A percentile compares a stretch with the other conserved stretches of the same genome.
These are phyloP conservation scores for Jamesozyma spencerorum DNA, from an alignment of 805 yeast species.

Conservation along the genomic window DNA sequence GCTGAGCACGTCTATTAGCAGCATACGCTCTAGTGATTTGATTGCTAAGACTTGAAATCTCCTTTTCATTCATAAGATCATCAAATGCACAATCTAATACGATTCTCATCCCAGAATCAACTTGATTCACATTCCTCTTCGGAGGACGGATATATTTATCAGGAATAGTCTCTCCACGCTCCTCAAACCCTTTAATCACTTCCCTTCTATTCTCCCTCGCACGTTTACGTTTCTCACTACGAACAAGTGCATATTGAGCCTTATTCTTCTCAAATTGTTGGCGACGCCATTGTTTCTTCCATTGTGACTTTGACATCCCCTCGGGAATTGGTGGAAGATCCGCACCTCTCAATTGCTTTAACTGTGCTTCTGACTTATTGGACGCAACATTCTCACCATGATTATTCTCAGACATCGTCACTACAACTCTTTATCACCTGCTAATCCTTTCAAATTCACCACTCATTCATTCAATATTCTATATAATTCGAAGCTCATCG, in stretches of 20 bases:
- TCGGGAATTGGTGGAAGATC: slow-evolving; percentile 47
- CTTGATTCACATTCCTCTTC: slow-evolving; percentile 36
- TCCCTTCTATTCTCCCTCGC: slow-evolving; percentile 35
- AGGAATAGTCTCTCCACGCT: slow-evolving; percentile 34
- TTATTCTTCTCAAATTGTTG: slow-evolving; percentile 55
- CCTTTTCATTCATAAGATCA: slow-evolving; percentile 73
- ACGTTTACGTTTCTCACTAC: slow-evolving; percentile 47
- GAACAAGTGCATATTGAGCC: slow-evolving; percentile 45
- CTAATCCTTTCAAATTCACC: too few relatives aligned
- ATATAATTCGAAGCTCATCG: neutral
- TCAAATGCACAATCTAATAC: slow-evolving; percentile 89
- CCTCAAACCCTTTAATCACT: slow-evolving; percentile 28
- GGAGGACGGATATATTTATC: slow-evolving; percentile 33
- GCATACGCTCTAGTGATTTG: slow-evolving; percentile 81
- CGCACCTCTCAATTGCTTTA: slow-evolving; percentile 2
- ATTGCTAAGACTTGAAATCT: slow-evolving; percentile 56
- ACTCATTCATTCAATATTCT: too few relatives aligned
- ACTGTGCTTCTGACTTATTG: neutral
- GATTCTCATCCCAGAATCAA: slow-evolving; percentile 41
- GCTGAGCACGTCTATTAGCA: slow-evolving; percentile 53
- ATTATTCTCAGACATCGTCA: neutral
- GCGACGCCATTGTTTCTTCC: slow-evolving; percentile 61
- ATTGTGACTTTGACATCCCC: slow-evolving; percentile 80
- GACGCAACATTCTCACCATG: neutral
- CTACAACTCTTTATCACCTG: too few relatives aligned